Conservation (phyloP, 1,284 basidiomycete species). For the Exobasidium rhododendri region DNA sequence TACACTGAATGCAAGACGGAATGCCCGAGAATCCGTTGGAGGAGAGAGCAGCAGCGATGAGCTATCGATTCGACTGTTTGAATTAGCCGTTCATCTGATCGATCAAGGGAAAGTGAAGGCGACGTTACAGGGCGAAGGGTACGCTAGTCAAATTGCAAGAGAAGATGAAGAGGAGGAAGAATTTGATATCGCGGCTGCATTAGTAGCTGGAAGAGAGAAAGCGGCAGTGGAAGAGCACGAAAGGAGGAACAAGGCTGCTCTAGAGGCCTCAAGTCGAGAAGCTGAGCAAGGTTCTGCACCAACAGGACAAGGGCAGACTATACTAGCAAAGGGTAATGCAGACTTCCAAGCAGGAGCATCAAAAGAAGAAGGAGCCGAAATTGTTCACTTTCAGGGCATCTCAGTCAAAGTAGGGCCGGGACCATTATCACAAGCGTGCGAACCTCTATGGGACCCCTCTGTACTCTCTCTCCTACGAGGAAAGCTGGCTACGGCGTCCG, state of each 20-base stretch:
- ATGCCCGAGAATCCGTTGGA: not conserved
- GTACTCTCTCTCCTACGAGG: conserved; percentile 4
- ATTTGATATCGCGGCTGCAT: conserved; percentile 61
- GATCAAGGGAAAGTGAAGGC: conserved; percentile 35
- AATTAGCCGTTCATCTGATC: conserved; percentile 37
- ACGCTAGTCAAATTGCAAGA: conserved; percentile 22
- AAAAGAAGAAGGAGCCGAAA: conserved; percentile 9
- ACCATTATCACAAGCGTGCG: conserved; percentile 3
- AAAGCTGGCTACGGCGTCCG: conserved; percentile 1
- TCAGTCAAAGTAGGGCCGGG: not conserved
- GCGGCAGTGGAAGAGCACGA: conserved; percentile 36
- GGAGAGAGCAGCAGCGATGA: conserved; percentile 4
- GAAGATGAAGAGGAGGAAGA: conserved; percentile 71
- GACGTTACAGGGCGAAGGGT: conserved; percentile 22
- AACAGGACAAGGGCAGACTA: not conserved
- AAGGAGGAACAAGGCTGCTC: conserved; percentile 73
- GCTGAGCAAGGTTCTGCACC: not conserved
- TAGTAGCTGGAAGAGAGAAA: conserved; percentile 44
- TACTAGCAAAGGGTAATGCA: not conserved
- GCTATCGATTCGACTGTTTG: conserved; percentile 6
- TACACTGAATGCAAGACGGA: conserved; percentile 18
- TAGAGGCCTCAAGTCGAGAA: conserved; percentile 63
- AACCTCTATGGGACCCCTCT: conserved; percentile 7
- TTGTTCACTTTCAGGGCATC: not conserved
- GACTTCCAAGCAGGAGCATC: conserved; percentile 5